phyloP scores from a whole-genome alignment of 371 early-diverging fungal genomes.

The Aphelidium insulamus region DNA sequence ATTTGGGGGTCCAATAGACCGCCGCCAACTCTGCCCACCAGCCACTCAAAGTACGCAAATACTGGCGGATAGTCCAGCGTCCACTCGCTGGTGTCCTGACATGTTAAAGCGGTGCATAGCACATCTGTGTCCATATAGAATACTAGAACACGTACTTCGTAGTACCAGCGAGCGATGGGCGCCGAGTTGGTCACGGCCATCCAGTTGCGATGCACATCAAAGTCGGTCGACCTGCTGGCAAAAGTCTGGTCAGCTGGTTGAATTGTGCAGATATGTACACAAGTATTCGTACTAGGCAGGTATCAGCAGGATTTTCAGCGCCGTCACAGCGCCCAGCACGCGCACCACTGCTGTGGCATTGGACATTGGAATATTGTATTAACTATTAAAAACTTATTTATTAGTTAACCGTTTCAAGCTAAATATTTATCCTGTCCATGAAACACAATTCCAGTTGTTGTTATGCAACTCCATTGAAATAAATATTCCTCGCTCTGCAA shows the following conservation, averaged over 20 bases:
- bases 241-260: conserved; percentile 1
- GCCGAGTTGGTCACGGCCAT: conserved; percentile 73
- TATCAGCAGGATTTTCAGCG: too few relatives aligned
- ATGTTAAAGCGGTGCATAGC: background rate
- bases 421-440: too few relatives aligned
- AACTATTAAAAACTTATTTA: too few relatives aligned
- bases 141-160: conserved; percentile 29
- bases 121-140: background rate
- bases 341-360: too few relatives aligned
- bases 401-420: too few relatives aligned
- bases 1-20: conserved; percentile 41
- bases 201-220: conserved; percentile 97
- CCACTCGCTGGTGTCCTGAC: conserved; percentile 70
- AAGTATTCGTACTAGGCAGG: too few relatives aligned
- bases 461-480: too few relatives aligned
- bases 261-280: too few relatives aligned
- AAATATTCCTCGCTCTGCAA: too few relatives aligned
- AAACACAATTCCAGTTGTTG: too few relatives aligned
- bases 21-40: conserved; percentile 36
- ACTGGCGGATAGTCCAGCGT: conserved; percentile 94
- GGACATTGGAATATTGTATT: too few relatives aligned
- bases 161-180: conserved; percentile 68
- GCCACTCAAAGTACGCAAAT: conserved; percentile 87
- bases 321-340: too few relatives aligned
- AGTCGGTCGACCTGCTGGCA: conserved; percentile 74